These are phyloP conservation scores for Vachellia pachyceras DNA, from an alignment of 306 rosid genomes.

Conservation along the genomic window DNA sequence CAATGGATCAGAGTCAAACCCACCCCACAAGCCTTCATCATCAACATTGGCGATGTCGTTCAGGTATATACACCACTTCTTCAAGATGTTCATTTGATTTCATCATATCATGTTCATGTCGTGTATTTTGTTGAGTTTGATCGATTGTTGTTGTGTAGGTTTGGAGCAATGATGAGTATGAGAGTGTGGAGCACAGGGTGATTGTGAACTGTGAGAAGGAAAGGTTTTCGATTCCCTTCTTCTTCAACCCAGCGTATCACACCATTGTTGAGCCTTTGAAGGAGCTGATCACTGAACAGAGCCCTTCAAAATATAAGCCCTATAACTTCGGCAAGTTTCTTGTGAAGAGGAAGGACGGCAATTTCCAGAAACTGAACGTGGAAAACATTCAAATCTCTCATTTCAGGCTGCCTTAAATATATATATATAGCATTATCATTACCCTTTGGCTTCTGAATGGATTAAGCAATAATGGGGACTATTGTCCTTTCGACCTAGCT, in stretches of 20 bases:
- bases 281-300: conserved; percentile 48
- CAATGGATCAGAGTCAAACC: conserved; percentile 40
- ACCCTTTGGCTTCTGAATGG: background rate
- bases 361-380: conserved; percentile 52
- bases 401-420: conserved; percentile 40
- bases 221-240: conserved; percentile 60
- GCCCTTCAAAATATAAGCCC: conserved; percentile 55
- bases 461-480: too few species aligned
- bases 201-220: conserved; percentile 49
- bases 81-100: background rate
- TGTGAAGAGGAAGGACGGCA: conserved; percentile 42
- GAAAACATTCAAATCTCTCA: conserved; percentile 57
- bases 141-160: conserved; percentile 8
- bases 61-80: too few species aligned
- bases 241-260: conserved; percentile 65
- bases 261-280: conserved; percentile 56
- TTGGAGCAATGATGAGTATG: conserved; percentile 42
- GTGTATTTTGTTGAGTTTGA: background rate
- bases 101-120: background rate
- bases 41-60: conserved; percentile 48
- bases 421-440: background rate
- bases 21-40: conserved; percentile 44
- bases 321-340: conserved; percentile 63
- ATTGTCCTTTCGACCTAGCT: too few species aligned
- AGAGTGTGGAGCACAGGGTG: conserved; percentile 43